Conservation (phyloP, 345 rosid species). For the Salix koriyanagi region DNA sequence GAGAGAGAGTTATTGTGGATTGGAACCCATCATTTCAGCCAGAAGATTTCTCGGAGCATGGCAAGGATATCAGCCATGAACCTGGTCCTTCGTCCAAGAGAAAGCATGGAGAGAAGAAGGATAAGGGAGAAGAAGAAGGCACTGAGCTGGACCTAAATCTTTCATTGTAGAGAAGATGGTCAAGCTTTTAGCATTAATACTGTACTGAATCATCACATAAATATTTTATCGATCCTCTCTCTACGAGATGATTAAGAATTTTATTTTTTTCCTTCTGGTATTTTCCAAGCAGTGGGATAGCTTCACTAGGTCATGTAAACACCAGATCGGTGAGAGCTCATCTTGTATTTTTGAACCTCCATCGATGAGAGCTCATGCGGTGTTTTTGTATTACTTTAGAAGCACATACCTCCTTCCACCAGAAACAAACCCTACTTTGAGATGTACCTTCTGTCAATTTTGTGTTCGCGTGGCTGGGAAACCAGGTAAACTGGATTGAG, state of each 20-base stretch:
- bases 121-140: constrained; percentile 7
- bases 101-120: constrained; percentile 11
- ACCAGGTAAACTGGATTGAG: too few relatives aligned
- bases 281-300: background rate
- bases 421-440: background rate
- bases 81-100: constrained; percentile 14
- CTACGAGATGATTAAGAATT: background rate
- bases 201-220: background rate
- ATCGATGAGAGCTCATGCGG: too few relatives aligned
- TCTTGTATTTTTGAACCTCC: background rate
- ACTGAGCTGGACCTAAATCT: constrained; percentile 44
- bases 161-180: constrained; percentile 34
- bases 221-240: background rate
- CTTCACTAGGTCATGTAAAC: background rate
- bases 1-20: background rate
- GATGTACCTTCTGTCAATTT: background rate
- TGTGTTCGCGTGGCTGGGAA: background rate
- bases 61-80: background rate
- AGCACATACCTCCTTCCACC: background rate
- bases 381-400: background rate
- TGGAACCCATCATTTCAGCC: constrained; percentile 49
- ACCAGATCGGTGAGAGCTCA: background rate
- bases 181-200: background rate
- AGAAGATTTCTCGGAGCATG: constrained; percentile 40
- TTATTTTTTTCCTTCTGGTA: background rate